These are phyloP conservation scores for Zostera marina DNA, from an alignment of 116 monocot genomes.

Conservation along the genomic window DNA sequence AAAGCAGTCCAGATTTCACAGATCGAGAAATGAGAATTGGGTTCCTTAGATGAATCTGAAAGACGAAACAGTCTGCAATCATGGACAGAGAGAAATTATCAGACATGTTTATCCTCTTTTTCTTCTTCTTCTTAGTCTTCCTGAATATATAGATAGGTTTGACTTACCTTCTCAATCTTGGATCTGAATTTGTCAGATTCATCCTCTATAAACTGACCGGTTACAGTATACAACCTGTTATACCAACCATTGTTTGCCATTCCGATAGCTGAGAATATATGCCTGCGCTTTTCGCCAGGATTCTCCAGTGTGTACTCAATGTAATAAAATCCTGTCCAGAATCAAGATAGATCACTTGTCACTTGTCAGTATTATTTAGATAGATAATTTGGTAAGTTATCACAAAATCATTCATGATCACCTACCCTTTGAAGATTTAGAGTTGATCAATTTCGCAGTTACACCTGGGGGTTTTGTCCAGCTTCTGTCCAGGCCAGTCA, in stretches of 20 bases:
- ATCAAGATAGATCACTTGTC: conserved; percentile 47
- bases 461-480: conserved; percentile 68
- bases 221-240: conserved; percentile 86
- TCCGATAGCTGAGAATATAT: conserved; percentile 65
- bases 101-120: background rate
- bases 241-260: conserved; percentile 82
- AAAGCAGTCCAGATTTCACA: too few species aligned
- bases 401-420: too few species aligned
- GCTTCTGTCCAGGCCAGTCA: conserved; percentile 73
- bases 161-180: conserved; percentile 57
- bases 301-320: conserved; percentile 85
- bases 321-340: conserved; percentile 75
- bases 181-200: conserved; percentile 48
- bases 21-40: too few species aligned
- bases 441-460: conserved; percentile 57
- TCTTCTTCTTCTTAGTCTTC: background rate
- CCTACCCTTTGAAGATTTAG: conserved; percentile 14
- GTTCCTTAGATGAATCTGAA: conserved; percentile 33
- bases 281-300: conserved; percentile 63
- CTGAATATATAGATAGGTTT: background rate
- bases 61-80: conserved; percentile 47
- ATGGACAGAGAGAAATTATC: background rate
- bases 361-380: too few species aligned
- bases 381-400: too few species aligned
- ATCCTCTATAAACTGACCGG: conserved; percentile 86